A percentile compares a stretch with the other conserved stretches of the same genome.
These are phyloP conservation scores for Teunomyces gatunensis DNA, from an alignment of 805 yeast genomes.

Conservation along the genomic window DNA sequence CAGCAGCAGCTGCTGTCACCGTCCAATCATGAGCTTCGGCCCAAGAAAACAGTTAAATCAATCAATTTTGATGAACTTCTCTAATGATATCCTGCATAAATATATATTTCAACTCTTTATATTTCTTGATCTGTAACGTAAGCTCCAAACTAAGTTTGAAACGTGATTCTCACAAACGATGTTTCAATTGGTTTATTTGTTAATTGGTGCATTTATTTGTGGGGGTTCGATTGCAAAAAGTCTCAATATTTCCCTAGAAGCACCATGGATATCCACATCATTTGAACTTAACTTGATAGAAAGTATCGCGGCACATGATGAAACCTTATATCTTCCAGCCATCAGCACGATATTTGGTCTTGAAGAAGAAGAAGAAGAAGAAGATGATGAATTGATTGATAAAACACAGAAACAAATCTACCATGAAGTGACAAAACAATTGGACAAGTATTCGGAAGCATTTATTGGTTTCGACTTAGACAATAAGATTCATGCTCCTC, in stretches of 20 bases:
- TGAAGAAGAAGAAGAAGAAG: constrained; percentile 6
- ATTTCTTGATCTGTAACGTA: constrained; percentile 2
- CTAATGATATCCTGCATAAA: constrained; percentile 4
- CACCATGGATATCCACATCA: constrained; percentile 41
- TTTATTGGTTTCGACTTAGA: constrained; percentile 45
- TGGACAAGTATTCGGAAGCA: constrained; percentile 11
- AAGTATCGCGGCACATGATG: constrained; percentile 33
- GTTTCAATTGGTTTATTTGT: not conserved
- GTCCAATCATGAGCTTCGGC: constrained; percentile 1
- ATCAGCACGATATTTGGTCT: constrained; percentile 13
- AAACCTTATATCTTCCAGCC: constrained; percentile 31
- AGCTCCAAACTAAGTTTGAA: not conserved
- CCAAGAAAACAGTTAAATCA: constrained; percentile 16
- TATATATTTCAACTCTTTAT: not conserved
- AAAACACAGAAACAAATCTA: constrained; percentile 8
- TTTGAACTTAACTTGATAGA: constrained; percentile 46
- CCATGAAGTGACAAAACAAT: not conserved
- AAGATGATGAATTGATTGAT: not conserved
- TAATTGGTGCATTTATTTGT: not conserved
- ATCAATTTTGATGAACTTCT: constrained; percentile 18
- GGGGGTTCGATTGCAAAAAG: constrained; percentile 4
- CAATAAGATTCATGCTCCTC: constrained; percentile 53
- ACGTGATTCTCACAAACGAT: not conserved
- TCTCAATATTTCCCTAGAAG: constrained; percentile 23
- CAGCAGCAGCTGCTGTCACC: not conserved